A percentile compares a stretch with the other conserved stretches of the same genome.
phyloP scores from a whole-genome alignment of 768 basidiomycete genomes.

The Solioccasus polychromus region DNA sequence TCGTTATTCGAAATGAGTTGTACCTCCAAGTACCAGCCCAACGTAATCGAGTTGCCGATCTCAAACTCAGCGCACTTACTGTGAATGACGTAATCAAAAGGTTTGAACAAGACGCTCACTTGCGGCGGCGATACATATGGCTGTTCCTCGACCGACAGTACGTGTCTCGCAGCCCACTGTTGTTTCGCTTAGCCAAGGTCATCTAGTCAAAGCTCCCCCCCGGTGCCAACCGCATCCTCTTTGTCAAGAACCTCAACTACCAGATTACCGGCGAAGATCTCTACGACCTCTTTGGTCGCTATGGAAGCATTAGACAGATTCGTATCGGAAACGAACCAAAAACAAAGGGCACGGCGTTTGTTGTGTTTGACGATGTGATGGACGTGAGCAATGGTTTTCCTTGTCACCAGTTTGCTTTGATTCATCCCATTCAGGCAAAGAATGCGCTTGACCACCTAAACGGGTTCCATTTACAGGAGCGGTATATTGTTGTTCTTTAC shows the following conservation, averaged over 20 bases:
- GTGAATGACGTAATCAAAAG: constrained; percentile 20
- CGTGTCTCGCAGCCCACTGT: background rate
- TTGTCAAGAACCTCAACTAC: constrained; percentile 92
- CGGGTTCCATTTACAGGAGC: constrained; percentile 96
- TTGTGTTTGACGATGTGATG: constrained; percentile 96
- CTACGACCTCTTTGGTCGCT: constrained; percentile 96
- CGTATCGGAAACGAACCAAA: constrained; percentile 90
- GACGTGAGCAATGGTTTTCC: constrained; percentile 54
- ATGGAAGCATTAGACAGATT: constrained; percentile 94
- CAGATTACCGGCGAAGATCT: constrained; percentile 90
- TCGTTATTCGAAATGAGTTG: constrained; percentile 13
- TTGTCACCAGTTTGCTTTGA: constrained; percentile 7
- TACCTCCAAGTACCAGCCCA: background rate
- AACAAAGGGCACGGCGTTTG: constrained; percentile 94
- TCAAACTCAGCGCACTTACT: background rate
- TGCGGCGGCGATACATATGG: constrained; percentile 40
- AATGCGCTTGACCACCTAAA: constrained; percentile 96
- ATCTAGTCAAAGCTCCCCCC: constrained; percentile 81
- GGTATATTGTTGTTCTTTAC: constrained; percentile 96
- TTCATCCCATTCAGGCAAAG: constrained; percentile 66
- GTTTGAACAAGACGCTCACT: constrained; percentile 7
- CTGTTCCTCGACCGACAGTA: constrained; percentile 69
- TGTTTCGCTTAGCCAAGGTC: background rate
- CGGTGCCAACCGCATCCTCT: constrained; percentile 88
- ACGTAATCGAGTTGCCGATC: background rate